A percentile compares a stretch with the other conserved stretches of the same genome.
phyloP scores from a whole-genome alignment of 495 filamentous ascomycete genomes.

The Mytilinidion resinicola region DNA sequence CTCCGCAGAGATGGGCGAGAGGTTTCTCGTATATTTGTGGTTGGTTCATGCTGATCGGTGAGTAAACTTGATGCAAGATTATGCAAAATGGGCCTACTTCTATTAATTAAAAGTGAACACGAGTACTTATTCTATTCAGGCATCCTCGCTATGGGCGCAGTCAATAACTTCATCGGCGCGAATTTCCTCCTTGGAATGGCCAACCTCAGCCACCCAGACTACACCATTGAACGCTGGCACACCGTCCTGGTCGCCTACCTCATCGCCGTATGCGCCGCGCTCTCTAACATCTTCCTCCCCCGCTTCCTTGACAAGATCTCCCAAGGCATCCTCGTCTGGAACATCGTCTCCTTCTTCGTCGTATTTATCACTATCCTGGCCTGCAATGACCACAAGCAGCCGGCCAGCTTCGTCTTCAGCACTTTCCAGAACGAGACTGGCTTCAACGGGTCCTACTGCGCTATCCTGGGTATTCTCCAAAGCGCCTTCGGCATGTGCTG shows the following conservation, averaged over 20 bases:
- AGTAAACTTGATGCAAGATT: neutral
- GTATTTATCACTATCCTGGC: constrained; percentile 48
- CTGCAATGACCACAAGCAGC: constrained; percentile 50
- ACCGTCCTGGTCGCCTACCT: constrained; percentile 49
- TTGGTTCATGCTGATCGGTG: constrained; percentile 35
- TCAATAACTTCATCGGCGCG: constrained; percentile 51
- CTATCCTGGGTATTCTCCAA: constrained; percentile 52
- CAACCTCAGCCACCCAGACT: constrained; percentile 48
- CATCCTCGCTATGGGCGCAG: constrained; percentile 52
- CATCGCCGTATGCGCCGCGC: constrained; percentile 40
- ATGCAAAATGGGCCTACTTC: too few species aligned
- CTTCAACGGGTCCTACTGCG: constrained; percentile 45
- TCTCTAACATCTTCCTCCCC: constrained; percentile 47
- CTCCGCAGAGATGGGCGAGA: constrained; percentile 41
- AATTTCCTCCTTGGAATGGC: constrained; percentile 53
- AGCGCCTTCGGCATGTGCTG: constrained; percentile 50
- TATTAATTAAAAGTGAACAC: too few species aligned
- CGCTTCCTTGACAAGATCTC: constrained; percentile 49
- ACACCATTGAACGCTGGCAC: constrained; percentile 52
- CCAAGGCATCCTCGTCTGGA: constrained; percentile 48
- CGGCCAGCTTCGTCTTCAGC: constrained; percentile 50
- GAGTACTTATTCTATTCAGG: constrained; percentile 28
- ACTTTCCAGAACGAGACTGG: constrained; percentile 54
- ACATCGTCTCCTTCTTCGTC: constrained; percentile 48
- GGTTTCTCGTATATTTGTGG: constrained; percentile 31